Percentiles rank a stretch among this genome's conserved stretches.
Evolutionary conservation across 2,329 filamentous ascomycete genomes (phyloP).

Genomic region (Thielaviopsis ethacetica): DNA sequence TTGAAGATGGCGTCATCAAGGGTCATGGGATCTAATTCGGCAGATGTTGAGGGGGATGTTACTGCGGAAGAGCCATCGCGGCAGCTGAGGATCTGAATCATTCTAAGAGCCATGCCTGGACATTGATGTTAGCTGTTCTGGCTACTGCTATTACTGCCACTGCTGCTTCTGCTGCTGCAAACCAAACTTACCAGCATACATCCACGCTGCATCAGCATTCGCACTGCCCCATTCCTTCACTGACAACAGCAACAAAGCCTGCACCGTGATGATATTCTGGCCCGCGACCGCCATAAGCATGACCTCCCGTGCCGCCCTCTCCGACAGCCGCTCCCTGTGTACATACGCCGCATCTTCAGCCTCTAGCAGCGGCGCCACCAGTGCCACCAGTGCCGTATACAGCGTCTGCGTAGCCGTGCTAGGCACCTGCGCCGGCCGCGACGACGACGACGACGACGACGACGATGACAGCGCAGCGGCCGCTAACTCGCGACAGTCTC

Average conservation of each 20-base stretch:
- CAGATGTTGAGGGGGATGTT: neutral
- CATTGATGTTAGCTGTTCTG: neutral
- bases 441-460: too few species aligned
- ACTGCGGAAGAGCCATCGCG: neutral
- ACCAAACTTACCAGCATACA: slow-evolving; percentile 3
- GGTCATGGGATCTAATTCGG: neutral
- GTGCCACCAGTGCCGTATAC: neutral
- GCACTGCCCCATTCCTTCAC: slow-evolving; percentile 1
- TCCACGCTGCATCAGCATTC: neutral
- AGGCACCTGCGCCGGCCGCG: neutral
- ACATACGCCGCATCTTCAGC: neutral
- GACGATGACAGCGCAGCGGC: neutral
- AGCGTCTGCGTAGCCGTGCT: neutral
- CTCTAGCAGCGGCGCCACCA: slow-evolving; percentile 1
- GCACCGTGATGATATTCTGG: neutral
- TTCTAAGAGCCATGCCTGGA: slow-evolving; percentile 4
- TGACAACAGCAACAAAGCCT: neutral
- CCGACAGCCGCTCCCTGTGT: neutral
- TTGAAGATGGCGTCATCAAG: slow-evolving; percentile 3
- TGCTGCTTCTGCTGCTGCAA: neutral
- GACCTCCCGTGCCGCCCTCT: slow-evolving; percentile 2
- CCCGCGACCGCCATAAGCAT: neutral
- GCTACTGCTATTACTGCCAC: neutral
- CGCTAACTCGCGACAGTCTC: neutral
- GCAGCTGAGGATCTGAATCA: neutral